Evolutionary conservation across 306 rosid genomes (phyloP).

Genomic region (Adenanthera pavonina): DNA sequence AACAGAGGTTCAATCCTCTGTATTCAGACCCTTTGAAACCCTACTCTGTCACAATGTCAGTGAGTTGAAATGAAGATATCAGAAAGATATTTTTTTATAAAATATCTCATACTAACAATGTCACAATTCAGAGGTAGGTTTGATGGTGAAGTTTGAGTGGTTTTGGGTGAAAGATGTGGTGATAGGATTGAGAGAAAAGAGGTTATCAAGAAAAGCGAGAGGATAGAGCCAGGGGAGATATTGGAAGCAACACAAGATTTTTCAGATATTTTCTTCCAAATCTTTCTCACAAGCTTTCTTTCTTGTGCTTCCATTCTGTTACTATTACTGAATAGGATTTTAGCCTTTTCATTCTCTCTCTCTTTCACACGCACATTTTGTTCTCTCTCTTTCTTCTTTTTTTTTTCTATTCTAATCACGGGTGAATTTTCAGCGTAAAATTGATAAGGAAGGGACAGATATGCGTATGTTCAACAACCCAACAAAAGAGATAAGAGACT

Average conservation of each 20-base stretch:
- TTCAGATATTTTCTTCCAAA: neutral
- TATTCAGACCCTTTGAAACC: neutral
- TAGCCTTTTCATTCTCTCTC: neutral
- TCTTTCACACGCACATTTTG: neutral
- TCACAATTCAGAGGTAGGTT: neutral
- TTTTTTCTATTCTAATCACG: neutral
- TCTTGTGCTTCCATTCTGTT: neutral
- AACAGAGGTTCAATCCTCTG: neutral
- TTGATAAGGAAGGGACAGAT: neutral
- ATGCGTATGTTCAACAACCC: neutral
- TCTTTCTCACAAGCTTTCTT: neutral
- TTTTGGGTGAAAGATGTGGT: neutral
- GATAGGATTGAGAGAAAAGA: neutral
- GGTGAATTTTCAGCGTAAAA: neutral
- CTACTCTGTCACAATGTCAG: neutral
- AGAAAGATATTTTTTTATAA: neutral
- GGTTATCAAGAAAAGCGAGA: neutral
- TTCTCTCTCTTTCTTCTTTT: neutral
- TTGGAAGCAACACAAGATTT: neutral
- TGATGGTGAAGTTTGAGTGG: neutral
- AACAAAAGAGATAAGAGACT: constrained; percentile 2
- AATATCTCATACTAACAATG: neutral
- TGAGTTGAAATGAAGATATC: neutral
- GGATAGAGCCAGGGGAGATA: neutral
- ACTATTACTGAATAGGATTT: neutral